These are phyloP conservation scores for Globisporangium emineosum DNA, from an alignment of 352 stramenopile genomes.

Conservation along the genomic window DNA sequence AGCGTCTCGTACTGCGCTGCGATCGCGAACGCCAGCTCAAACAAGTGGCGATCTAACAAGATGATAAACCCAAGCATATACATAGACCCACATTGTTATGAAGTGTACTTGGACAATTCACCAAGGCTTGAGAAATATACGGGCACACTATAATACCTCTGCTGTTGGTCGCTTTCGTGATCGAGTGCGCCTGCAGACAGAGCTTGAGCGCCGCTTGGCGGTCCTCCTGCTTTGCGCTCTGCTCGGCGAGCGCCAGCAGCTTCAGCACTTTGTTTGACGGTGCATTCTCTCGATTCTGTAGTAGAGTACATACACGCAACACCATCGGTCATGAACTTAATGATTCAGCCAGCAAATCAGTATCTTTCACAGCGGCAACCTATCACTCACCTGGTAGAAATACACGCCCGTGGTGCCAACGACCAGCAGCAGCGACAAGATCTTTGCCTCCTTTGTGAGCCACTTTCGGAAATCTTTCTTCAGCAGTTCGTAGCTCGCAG, in stretches of 20 bases:
- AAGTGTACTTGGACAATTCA: background rate
- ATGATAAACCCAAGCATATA: background rate
- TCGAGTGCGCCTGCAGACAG: constrained; percentile 63
- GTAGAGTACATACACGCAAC: background rate
- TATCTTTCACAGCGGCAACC: background rate
- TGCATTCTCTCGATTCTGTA: constrained; percentile 56
- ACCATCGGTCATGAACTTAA: background rate
- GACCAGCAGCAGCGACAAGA: constrained; percentile 45
- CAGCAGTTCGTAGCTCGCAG: constrained; percentile 35
- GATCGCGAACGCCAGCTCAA: constrained; percentile 73
- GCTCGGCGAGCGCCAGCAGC: constrained; percentile 45
- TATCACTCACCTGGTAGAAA: constrained; percentile 50
- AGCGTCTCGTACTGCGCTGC: constrained; percentile 73
- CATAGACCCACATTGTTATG: background rate
- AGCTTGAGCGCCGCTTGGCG: constrained; percentile 55
- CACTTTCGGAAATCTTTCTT: constrained; percentile 67
- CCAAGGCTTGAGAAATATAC: background rate
- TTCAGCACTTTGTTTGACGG: constrained; percentile 52
- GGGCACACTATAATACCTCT: too few species aligned
- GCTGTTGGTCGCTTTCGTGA: constrained; percentile 59
- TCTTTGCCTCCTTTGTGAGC: constrained; percentile 42
- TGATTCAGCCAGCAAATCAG: background rate
- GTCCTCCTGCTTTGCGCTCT: constrained; percentile 45
- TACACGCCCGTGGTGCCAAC: constrained; percentile 51
- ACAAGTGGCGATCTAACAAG: constrained; percentile 71